Percentiles rank a stretch among this genome's conserved stretches.
phyloP scores from a whole-genome alignment of 1,284 basidiomycete species.

The Xerocomus minutiporus region DNA sequence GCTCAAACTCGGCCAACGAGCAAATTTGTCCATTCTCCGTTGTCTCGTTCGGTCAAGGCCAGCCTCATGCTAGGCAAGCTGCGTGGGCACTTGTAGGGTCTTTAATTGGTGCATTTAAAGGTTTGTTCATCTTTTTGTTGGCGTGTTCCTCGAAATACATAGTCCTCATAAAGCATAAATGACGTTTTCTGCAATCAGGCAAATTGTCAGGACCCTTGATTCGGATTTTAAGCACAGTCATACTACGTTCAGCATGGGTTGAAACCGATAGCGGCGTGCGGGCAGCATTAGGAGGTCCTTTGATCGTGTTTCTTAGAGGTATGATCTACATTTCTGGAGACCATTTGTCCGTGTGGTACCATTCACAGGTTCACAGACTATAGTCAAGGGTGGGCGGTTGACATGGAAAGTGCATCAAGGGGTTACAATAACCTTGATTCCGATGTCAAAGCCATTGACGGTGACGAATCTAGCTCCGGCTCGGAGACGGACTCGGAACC shows the following conservation, averaged over 20 bases:
- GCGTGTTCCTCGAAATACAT: neutral
- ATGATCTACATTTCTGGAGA: neutral
- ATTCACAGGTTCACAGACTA: conserved; percentile 44
- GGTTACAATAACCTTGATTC: conserved; percentile 18
- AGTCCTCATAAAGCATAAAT: neutral
- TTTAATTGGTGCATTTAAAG: conserved; percentile 40
- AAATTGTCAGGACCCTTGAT: conserved; percentile 38
- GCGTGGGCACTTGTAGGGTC: conserved; percentile 53
- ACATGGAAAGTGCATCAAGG: conserved; percentile 24
- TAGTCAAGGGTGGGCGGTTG: conserved; percentile 58
- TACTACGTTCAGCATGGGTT: conserved; percentile 73
- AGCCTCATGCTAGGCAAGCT: conserved; percentile 64
- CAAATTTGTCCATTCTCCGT: conserved; percentile 41
- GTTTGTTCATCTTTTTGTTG: conserved; percentile 29
- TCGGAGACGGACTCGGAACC: conserved; percentile 25
- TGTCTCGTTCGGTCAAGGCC: conserved; percentile 52
- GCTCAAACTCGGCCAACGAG: neutral
- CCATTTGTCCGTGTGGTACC: neutral
- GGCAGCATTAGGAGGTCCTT: conserved; percentile 61
- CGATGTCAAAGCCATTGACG: conserved; percentile 1
- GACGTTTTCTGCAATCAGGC: conserved; percentile 26
- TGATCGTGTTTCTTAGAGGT: conserved; percentile 73
- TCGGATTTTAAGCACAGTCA: conserved; percentile 49
- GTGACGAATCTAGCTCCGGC: conserved; percentile 16
- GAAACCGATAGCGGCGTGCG: conserved; percentile 71